phyloP scores from a whole-genome alignment of 164 flowering plant genomes.

The Dillenia turbinata region DNA sequence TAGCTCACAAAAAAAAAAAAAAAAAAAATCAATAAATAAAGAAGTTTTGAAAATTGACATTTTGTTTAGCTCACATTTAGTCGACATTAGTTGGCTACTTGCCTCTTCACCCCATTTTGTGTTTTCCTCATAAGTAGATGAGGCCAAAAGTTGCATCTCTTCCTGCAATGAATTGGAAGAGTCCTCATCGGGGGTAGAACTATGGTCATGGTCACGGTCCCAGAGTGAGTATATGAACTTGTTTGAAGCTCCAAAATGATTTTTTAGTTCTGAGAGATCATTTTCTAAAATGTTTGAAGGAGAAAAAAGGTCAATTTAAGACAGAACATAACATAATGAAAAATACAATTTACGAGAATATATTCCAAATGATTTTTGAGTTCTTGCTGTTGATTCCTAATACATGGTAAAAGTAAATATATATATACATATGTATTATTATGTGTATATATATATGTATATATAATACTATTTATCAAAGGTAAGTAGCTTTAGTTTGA shows the following conservation, averaged over 20 bases:
- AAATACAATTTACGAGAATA: too few species aligned
- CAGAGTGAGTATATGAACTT: background rate
- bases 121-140: constrained; percentile 22
- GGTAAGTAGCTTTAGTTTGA: too few species aligned
- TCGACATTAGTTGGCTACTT: background rate
- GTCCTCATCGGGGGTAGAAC: too few species aligned
- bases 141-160: constrained; percentile 23
- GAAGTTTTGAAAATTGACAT: background rate
- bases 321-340: too few species aligned
- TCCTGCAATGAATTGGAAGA: background rate
- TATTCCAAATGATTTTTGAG: too few species aligned
- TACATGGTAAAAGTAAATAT: too few species aligned
- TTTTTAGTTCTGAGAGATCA: background rate
- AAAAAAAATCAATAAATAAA: background rate
- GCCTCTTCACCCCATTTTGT: constrained; percentile 36
- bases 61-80: background rate
- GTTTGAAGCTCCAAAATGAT: background rate
- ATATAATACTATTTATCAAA: too few species aligned
- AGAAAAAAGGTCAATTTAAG: background rate
- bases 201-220: too few species aligned
- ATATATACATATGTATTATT: too few species aligned
- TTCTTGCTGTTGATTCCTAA: too few species aligned
- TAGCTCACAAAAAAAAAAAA: background rate
- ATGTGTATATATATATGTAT: too few species aligned
- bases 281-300: background rate